Conservation (phyloP, 164 flowering plant genomes). For the Dillenia turbinata region DNA sequence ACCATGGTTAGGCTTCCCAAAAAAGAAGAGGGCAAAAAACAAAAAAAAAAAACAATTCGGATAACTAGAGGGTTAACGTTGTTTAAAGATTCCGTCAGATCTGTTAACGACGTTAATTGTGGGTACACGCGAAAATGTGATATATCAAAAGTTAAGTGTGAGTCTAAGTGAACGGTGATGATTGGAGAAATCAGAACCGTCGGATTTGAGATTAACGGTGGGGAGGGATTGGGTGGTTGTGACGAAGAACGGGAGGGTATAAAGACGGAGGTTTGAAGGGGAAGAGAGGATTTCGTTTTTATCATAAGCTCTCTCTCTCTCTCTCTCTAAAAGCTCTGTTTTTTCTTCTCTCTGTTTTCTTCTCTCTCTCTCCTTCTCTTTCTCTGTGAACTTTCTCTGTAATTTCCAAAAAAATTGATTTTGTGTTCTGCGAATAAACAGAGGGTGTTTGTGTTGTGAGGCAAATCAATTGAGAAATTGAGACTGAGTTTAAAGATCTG, state of each 20-base stretch:
- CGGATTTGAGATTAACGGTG: conserved; percentile 15
- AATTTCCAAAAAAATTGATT: neutral
- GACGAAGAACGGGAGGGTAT: conserved; percentile 9
- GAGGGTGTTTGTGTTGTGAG: neutral
- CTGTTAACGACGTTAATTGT: conserved; percentile 1
- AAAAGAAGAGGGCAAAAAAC: neutral
- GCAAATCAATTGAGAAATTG: too few relatives aligned
- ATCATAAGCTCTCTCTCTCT: conserved; percentile 11
- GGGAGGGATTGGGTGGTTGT: conserved; percentile 2
- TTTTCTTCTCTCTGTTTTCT: conserved; percentile 9
- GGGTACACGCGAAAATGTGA: neutral
- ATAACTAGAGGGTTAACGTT: conserved; percentile 1
- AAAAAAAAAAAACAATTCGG: neutral
- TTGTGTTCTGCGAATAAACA: neutral
- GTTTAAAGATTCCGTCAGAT: conserved; percentile 18
- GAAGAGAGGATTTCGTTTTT: conserved; percentile 31
- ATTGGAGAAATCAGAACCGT: conserved; percentile 9
- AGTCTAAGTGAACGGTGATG: neutral
- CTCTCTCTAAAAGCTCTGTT: conserved; percentile 3
- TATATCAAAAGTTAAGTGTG: too few relatives aligned
- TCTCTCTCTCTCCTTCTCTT: conserved; percentile 11
- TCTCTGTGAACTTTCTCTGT: neutral
- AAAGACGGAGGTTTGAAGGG: conserved; percentile 22
- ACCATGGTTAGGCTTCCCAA: too few relatives aligned
- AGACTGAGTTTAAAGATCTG: too few relatives aligned